These are phyloP conservation scores for Oryza officinalis DNA, from an alignment of 176 grass and related monocot genomes.

Conservation along the genomic window DNA sequence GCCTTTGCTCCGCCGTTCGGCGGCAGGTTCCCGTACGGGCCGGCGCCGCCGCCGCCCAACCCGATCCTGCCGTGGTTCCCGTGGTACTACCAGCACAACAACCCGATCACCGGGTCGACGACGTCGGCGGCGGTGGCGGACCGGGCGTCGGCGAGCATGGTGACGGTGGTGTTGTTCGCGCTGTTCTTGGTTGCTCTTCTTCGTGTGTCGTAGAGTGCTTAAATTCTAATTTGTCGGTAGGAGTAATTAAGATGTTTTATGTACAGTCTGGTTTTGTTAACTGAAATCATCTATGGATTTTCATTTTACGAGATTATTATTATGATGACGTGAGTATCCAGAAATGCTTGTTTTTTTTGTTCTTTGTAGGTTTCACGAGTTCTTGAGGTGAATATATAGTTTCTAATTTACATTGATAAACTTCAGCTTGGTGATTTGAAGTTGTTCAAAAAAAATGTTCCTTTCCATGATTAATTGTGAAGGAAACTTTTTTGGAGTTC, in stretches of 20 bases:
- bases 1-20: slow-evolving; percentile 33
- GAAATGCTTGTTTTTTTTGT: neutral
- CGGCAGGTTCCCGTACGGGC: slow-evolving; percentile 13
- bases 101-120: slow-evolving; percentile 42
- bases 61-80: slow-evolving; percentile 65
- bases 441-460: neutral
- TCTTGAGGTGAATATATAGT: neutral
- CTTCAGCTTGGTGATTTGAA: neutral
- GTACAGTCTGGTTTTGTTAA: neutral
- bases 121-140: neutral
- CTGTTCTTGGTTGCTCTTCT: slow-evolving; percentile 7
- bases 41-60: slow-evolving; percentile 55
- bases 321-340: neutral
- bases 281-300: neutral
- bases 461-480: neutral
- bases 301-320: neutral
- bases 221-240: neutral
- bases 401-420: neutral
- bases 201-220: slow-evolving; percentile 12
- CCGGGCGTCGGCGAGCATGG: neutral
- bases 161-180: neutral
- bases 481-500: neutral
- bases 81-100: slow-evolving; percentile 62
- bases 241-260: neutral
- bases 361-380: neutral